phyloP scores from a whole-genome alignment of 2,329 filamentous ascomycete genomes.

The Sporothrix protearum region DNA sequence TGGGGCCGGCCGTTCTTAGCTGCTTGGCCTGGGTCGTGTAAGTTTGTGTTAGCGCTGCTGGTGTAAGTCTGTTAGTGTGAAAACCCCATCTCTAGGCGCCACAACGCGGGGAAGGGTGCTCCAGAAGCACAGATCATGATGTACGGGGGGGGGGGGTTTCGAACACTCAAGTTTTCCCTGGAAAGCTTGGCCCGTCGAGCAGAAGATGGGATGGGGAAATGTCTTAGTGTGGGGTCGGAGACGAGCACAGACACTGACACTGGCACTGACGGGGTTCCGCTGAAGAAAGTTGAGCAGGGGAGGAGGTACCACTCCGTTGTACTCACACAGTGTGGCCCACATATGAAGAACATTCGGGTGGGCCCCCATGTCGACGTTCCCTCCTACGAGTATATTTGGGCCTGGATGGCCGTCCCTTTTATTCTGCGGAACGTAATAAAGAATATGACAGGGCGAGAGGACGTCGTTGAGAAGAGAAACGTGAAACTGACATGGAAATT shows the following conservation, averaged over 20 bases:
- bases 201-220: background rate
- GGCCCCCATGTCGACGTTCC: background rate
- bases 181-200: background rate
- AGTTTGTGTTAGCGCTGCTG: background rate
- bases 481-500: background rate
- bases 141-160: background rate
- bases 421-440: background rate
- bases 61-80: background rate
- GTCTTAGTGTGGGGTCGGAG: background rate
- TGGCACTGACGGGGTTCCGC: too few relatives aligned
- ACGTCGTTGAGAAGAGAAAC: background rate
- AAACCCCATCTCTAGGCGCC: background rate
- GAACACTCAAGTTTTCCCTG: background rate
- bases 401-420: background rate
- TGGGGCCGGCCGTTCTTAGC: too few relatives aligned
- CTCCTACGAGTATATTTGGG: conserved; percentile 3
- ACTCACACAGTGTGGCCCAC: background rate
- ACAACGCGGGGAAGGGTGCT: background rate
- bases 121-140: background rate
- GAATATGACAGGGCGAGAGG: background rate
- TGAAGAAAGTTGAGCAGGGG: background rate
- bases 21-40: background rate
- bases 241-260: background rate
- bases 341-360: background rate
- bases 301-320: conserved; percentile 4